Base-by-base conservation (phyloP, 768 basidiomycete genomes). In the Xerocomellus intermedius region DNA sequence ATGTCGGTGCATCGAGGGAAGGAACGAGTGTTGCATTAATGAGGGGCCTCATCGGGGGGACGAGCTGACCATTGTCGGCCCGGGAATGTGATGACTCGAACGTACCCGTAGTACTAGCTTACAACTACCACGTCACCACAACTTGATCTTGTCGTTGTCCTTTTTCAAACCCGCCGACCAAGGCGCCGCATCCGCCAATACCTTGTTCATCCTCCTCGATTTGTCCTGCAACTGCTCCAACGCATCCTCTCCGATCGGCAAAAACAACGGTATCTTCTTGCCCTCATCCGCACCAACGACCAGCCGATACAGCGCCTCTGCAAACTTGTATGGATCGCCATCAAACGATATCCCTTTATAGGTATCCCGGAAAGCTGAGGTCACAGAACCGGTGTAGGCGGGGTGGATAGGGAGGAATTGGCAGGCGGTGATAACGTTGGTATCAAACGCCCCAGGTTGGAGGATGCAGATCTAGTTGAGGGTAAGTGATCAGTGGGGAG, bases 301-400 rank as follows among this genome's bases (percentile, higher is more conserved):
- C 22, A 64, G 17, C 8, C 22, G 45, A 10, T 46, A 19, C 0
- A 61, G 39, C n/a, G 21, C 19, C 5, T 58, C 54, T 26, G 52
- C 59, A 38, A 60, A 61, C 19, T 61, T 64, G 45, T 37, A 28
- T 5, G 54, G 60, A 41, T 65, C 60, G 10, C 57, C 60, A 5
- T 33, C 49, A 9, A 42, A 54, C 4, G 42, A 14, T 33, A 46
- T 39, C 1, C 30, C 32, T 6, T 32, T 8, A 36, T 44, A 21
- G 33, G 38, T 32, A 14, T 48, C 64, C 5, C 53, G 50, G 16
- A 52, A 4, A 2, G 52, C 19, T 21, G 42, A 22, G 14, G 46
- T 45, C 10, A 54, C 14, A 14, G 52, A 44, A 17, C 56, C 37
- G n/a, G 48, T 37, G 35, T 59, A 58, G 2, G 51, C 58, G 1